Evolutionary conservation across 1,284 basidiomycete genomes (phyloP).

Genomic region (Garcileccinum viscosum): DNA sequence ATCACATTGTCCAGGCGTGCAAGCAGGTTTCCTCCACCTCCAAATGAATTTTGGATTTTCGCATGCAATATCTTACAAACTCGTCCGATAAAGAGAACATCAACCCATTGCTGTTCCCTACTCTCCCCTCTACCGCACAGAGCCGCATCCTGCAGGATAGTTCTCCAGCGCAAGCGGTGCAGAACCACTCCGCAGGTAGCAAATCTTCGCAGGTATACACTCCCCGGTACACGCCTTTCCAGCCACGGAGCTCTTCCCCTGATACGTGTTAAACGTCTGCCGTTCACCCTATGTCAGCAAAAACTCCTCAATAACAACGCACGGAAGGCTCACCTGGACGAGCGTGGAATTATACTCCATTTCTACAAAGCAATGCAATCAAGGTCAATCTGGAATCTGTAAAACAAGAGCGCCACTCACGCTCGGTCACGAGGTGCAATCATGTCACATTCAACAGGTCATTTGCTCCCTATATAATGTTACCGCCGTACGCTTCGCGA

Average conservation of each 20-base stretch:
- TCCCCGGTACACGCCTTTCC: constrained; percentile 38
- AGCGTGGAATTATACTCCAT: constrained; percentile 41
- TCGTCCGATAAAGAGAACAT: no score
- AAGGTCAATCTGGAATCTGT: neutral
- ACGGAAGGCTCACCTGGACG: neutral
- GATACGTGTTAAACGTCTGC: constrained; percentile 44
- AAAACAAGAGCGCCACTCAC: constrained; percentile 17
- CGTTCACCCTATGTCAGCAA: neutral
- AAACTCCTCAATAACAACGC: neutral
- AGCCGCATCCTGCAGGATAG: constrained; percentile 44
- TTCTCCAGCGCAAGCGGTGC: constrained; percentile 39
- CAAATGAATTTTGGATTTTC: neutral
- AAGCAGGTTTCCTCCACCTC: no score
- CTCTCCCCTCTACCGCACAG: constrained; percentile 50
- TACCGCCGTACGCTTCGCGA: constrained; percentile 45
- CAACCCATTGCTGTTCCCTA: no score
- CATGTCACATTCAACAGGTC: constrained; percentile 55
- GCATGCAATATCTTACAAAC: neutral
- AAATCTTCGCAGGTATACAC: constrained; percentile 48
- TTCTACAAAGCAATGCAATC: constrained; percentile 15
- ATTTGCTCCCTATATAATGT: constrained; percentile 46
- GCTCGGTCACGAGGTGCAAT: constrained; percentile 52
- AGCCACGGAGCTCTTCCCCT: constrained; percentile 43
- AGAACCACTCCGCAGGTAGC: constrained; percentile 48
- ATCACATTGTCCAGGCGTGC: no score